phyloP scores from a whole-genome alignment of 2,329 filamentous ascomycete species.

The Zasmidium citrigriseum region DNA sequence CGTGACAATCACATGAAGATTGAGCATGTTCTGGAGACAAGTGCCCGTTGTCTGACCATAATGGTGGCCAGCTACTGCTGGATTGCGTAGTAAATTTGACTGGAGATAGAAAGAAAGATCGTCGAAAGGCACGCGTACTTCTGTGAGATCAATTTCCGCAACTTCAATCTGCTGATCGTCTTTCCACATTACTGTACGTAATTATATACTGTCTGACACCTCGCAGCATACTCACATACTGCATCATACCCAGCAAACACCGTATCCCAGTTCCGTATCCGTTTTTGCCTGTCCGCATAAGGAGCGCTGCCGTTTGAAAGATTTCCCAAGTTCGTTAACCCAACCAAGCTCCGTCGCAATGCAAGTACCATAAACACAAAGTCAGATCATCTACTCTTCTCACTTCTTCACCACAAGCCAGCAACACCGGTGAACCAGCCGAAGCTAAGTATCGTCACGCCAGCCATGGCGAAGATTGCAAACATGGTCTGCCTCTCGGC shows the following conservation, averaged over 20 bases:
- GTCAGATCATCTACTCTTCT: constrained; percentile 1
- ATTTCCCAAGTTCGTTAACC: constrained; percentile 10
- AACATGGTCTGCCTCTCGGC: constrained; percentile 58
- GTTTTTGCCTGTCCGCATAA: constrained; percentile 14
- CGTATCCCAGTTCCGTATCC: background rate
- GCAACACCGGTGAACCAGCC: constrained; percentile 52
- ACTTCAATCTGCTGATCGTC: too few species aligned
- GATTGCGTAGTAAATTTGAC: too few species aligned
- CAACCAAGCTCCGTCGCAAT: constrained; percentile 20
- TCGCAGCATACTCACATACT: background rate
- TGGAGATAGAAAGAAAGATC: too few species aligned
- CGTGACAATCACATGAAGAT: background rate
- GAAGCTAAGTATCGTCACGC: constrained; percentile 60
- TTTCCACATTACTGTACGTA: constrained; percentile 18
- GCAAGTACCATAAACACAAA: constrained; percentile 13
- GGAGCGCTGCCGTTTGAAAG: constrained; percentile 17
- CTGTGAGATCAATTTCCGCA: too few species aligned
- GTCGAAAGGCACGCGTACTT: too few species aligned
- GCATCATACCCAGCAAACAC: constrained; percentile 3
- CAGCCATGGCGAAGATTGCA: constrained; percentile 57
- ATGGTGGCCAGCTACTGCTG: too few species aligned
- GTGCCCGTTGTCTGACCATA: too few species aligned
- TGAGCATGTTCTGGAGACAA: too few species aligned
- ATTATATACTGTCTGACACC: constrained; percentile 12
- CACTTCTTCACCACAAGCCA: constrained; percentile 37